phyloP scores from a whole-genome alignment of 139 green algal species.

The Micractinium sp. region DNA sequence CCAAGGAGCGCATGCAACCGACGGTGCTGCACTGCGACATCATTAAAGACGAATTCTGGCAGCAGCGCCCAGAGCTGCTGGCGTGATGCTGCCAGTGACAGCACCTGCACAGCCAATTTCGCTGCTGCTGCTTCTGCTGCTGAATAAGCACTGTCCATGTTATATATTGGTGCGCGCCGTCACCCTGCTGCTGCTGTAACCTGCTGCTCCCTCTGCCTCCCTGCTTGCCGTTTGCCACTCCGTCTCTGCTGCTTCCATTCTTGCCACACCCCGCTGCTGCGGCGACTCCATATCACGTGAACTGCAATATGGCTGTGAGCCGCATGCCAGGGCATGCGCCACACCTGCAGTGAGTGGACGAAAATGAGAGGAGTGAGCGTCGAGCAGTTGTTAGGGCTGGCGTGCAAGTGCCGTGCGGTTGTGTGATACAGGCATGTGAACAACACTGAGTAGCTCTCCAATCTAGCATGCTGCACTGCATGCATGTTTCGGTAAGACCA shows the following conservation, averaged over 20 bases:
- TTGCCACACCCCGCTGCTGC: neutral
- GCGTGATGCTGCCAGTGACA: neutral
- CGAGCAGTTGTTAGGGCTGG: too few relatives aligned
- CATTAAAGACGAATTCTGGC: conserved; percentile 88
- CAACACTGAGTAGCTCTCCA: neutral
- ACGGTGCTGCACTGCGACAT: conserved; percentile 86
- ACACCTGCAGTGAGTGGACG: neutral
- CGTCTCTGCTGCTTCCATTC: neutral
- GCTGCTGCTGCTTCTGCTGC: neutral
- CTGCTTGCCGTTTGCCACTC: neutral
- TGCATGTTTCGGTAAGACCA: neutral
- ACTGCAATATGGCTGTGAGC: neutral
- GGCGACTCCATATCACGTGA: neutral
- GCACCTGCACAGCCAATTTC: neutral
- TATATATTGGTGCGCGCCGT: neutral
- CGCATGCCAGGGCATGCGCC: neutral
- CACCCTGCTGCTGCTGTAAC: neutral
- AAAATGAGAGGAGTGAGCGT: neutral
- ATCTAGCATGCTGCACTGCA: neutral
- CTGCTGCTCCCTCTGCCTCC: neutral
- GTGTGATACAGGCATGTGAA: neutral
- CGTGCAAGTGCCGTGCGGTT: neutral
- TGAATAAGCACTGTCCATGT: neutral
- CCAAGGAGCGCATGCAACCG: conserved; percentile 47
- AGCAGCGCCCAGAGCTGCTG: conserved; percentile 71